These are phyloP conservation scores for Candida gorgasii DNA, from an alignment of 805 yeast genomes.

Conservation along the genomic window DNA sequence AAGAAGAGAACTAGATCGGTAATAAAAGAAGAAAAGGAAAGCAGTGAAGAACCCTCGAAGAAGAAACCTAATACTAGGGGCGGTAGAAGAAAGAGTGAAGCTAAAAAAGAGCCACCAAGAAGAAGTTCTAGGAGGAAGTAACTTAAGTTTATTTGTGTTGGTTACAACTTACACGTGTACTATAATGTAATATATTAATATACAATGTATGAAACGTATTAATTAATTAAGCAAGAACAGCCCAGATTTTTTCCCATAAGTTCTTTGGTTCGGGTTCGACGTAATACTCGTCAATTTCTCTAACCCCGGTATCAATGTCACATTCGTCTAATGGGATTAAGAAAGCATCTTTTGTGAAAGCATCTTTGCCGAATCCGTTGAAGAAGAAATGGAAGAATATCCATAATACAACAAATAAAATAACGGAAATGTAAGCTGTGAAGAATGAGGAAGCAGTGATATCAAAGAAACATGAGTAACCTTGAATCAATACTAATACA, in stretches of 20 bases:
- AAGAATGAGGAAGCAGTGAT: constrained; percentile 60
- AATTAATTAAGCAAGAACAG: constrained; percentile 23
- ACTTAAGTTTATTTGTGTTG: too few relatives aligned
- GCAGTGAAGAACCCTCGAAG: constrained; percentile 1
- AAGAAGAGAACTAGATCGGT: constrained; percentile 7
- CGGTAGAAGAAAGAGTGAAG: constrained; percentile 14
- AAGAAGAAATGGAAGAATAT: constrained; percentile 53
- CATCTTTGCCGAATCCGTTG: constrained; percentile 36
- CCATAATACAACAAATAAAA: constrained; percentile 59
- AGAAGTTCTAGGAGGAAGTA: constrained; percentile 21
- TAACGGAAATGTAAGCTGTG: constrained; percentile 69
- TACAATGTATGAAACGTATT: constrained; percentile 3
- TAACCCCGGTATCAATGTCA: constrained; percentile 68
- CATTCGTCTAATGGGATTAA: constrained; percentile 55
- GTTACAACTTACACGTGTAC: not conserved
- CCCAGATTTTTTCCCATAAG: constrained; percentile 59
- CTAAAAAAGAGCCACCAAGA: constrained; percentile 17
- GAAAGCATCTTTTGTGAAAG: constrained; percentile 38
- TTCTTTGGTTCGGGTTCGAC: constrained; percentile 53
- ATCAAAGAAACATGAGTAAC: constrained; percentile 62
- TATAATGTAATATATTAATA: constrained; percentile 3
- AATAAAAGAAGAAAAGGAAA: not conserved
- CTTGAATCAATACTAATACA: constrained; percentile 68
- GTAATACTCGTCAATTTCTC: constrained; percentile 63
- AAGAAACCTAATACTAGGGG: constrained; percentile 14